Base-by-base conservation (phyloP, 805 yeast genomes). In the Cyberlindnera bimundalis region DNA sequence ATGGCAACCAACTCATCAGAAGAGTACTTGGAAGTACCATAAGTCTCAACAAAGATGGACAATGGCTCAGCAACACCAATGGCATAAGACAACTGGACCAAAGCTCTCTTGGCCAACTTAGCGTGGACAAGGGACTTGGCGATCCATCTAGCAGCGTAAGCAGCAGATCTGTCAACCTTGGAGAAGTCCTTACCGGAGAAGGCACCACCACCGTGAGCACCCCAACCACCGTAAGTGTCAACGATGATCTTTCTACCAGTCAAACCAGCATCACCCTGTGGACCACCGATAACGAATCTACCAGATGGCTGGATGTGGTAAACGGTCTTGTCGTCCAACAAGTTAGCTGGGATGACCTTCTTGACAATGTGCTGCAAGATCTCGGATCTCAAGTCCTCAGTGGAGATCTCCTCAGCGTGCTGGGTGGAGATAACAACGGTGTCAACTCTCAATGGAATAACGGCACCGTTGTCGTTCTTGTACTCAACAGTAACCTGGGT, bases 201-300 rank as follows among this genome's bases (percentile, higher is more conserved):
- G 53, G 99, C 99, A 79, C 99, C 99, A 79, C 99, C 99, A 74
- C 99, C 99, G 79, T 93, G 99, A 64, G 99, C 98, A 73, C 99
- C 97, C 95, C 99, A 95, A 64, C 99, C 99, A 77, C 99, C 99
- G 76, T 93, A 93, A 53, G 99, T 95, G 73, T 93, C 99, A 66
- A 93, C 99, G 62, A 93, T 93, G 71, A 93, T 93, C 79, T 93
- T 93, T 78, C 99, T 88, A 71, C 99, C 99, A 57, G 99, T 93
- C 66, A 93, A 76, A 78, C 99, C 99, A 55, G 99, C 99, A 68
- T 93, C 99, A 81, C 99, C 99, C 74, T 93, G 99, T 58, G 99
- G 99, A 70, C 99, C 99, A 76, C 99, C 99, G 66, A 93, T 93
- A 62, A 93, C 96, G 81, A 93, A 93, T 74, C 98, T 85, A 59